A percentile compares a stretch with the other conserved stretches of the same genome.
Evolutionary conservation across 2,329 filamentous ascomycete genomes (phyloP).

Genomic region (Exophiala sp.): DNA sequence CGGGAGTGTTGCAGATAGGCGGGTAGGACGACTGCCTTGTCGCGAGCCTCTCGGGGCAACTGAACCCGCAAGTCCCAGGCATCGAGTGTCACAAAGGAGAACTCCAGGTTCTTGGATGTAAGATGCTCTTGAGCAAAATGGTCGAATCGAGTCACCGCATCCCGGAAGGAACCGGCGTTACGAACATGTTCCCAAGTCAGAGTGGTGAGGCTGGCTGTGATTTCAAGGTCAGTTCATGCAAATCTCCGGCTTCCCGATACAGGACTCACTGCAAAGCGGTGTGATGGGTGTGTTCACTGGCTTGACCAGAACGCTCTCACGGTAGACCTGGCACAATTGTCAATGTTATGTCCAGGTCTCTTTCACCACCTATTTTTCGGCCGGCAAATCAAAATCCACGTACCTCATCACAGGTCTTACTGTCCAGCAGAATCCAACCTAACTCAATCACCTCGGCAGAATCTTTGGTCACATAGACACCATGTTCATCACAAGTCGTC

Average conservation of each 20-base stretch:
- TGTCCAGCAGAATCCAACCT: slow-evolving; percentile 93
- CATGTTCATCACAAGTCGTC: slow-evolving; percentile 98
- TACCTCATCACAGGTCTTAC: slow-evolving; percentile 90
- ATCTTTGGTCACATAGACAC: slow-evolving; percentile 98
- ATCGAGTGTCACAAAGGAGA: slow-evolving; percentile 97
- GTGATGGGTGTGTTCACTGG: slow-evolving; percentile 98
- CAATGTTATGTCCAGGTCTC: slow-evolving; percentile 17
- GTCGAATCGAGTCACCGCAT: slow-evolving; percentile 93
- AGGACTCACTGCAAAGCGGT: slow-evolving; percentile 89
- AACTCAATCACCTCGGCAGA: slow-evolving; percentile 99
- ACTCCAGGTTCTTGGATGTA: slow-evolving; percentile 85
- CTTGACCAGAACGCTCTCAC: slow-evolving; percentile 95
- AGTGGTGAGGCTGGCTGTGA: slow-evolving; percentile 86
- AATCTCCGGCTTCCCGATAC: slow-evolving; percentile 15
- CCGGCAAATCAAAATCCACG: slow-evolving; percentile 34
- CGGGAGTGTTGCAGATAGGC: slow-evolving; percentile 97
- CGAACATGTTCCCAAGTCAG: slow-evolving; percentile 99
- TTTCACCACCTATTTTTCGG: slow-evolving; percentile 5
- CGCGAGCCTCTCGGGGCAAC: slow-evolving; percentile 92
- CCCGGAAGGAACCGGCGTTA: slow-evolving; percentile 93
- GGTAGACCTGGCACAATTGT: slow-evolving; percentile 65
- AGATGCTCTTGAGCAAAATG: slow-evolving; percentile 89
- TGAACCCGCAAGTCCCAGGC: slow-evolving; percentile 98
- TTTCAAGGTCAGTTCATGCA: slow-evolving; percentile 24
- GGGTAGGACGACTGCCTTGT: slow-evolving; percentile 95